Conservation (phyloP, 768 basidiomycete species). For the Cystobasidium tubakii region DNA sequence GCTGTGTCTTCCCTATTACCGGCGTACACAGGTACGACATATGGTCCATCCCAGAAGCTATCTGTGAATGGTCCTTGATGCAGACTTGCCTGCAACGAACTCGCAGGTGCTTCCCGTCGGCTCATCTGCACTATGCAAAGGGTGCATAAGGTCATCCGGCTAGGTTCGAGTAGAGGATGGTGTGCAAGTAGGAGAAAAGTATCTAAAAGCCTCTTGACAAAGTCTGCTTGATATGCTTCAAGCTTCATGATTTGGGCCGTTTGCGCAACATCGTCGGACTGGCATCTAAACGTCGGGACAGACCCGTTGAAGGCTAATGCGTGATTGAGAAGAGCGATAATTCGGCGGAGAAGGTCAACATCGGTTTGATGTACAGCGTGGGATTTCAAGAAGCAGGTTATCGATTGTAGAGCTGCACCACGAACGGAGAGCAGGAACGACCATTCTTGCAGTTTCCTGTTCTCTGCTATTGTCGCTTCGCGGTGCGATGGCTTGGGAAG, state of each 20-base stretch:
- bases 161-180: not conserved
- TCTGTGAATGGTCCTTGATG: not conserved
- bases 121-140: not conserved
- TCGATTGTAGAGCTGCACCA: slow-evolving; percentile 80
- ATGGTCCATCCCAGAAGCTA: not conserved
- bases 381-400: slow-evolving; percentile 77
- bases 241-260: not conserved
- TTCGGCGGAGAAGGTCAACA: slow-evolving; percentile 80
- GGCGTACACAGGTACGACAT: not conserved
- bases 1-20: not conserved
- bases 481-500: slow-evolving; percentile 90
- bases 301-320: slow-evolving; percentile 80
- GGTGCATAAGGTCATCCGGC: not conserved
- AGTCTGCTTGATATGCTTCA: slow-evolving; percentile 39
- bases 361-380: slow-evolving; percentile 71
- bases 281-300: slow-evolving; percentile 59
- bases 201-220: slow-evolving; percentile 51
- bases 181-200: not conserved
- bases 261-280: not conserved
- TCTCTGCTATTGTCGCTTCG: slow-evolving; percentile 60
- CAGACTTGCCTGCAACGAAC: not conserved
- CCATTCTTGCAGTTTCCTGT: slow-evolving; percentile 73
- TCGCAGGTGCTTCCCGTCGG: not conserved
- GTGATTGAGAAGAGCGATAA: slow-evolving; percentile 79
- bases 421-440: slow-evolving; percentile 81